Percentiles rank a stretch among this genome's conserved stretches.
phyloP scores from a whole-genome alignment of 306 rosid species.

The Lupinus albus region DNA sequence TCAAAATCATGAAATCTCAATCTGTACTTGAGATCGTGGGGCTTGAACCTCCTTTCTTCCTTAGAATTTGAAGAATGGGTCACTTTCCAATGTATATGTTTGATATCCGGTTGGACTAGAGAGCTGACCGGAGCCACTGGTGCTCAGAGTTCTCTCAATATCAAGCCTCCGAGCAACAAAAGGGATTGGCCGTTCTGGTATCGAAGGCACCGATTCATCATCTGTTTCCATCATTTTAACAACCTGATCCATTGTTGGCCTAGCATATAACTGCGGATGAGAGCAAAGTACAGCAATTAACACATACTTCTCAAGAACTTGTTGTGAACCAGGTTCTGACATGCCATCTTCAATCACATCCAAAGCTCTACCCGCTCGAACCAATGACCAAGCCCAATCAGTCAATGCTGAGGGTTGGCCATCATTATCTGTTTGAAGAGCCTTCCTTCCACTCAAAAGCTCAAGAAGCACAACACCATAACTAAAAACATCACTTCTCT shows the following conservation, averaged over 20 bases:
- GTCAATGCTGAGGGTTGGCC: conserved; percentile 66
- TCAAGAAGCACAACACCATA: conserved; percentile 91
- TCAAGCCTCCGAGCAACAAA: conserved; percentile 70
- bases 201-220: conserved; percentile 60
- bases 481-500: conserved; percentile 91
- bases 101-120: conserved; percentile 66
- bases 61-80: conserved; percentile 41
- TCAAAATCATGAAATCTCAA: conserved; percentile 17
- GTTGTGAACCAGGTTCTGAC: conserved; percentile 59
- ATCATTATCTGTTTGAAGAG: conserved; percentile 59
- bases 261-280: conserved; percentile 89
- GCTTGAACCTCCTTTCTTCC: conserved; percentile 45
- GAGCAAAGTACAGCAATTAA: conserved; percentile 85
- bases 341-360: conserved; percentile 80
- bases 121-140: conserved; percentile 60
- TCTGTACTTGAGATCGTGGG: conserved; percentile 40
- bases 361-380: conserved; percentile 59
- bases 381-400: conserved; percentile 95
- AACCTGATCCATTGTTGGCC: conserved; percentile 98
- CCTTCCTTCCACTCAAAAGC: conserved; percentile 90
- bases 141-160: conserved; percentile 69
- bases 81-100: conserved; percentile 47
- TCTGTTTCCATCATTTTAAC: conserved; percentile 92
- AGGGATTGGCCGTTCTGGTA: conserved; percentile 80
- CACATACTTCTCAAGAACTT: conserved; percentile 81